Conservation (phyloP, 768 basidiomycete species). For the Hypholoma fasciculare region DNA sequence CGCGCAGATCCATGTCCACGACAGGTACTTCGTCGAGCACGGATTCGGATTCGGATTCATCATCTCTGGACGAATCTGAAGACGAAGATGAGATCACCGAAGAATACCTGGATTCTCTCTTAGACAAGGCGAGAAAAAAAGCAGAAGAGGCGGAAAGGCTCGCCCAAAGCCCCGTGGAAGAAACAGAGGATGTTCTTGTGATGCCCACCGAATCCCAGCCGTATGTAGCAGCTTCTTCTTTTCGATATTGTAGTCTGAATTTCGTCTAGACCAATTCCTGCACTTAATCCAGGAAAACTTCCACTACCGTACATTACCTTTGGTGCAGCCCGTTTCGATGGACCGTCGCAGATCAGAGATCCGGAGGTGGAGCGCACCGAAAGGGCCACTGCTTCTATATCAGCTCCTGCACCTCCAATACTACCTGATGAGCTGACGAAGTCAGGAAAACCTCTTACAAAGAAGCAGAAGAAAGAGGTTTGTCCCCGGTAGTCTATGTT, state of each 20-base stretch:
- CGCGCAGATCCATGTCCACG: conserved; percentile 6
- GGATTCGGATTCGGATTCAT: conserved; percentile 38
- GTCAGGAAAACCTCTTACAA: conserved; percentile 68
- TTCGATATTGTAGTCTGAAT: conserved; percentile 1
- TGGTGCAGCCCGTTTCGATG: conserved; percentile 39
- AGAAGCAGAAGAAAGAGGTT: conserved; percentile 72
- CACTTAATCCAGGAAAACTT: conserved; percentile 63
- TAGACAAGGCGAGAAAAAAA: conserved; percentile 61
- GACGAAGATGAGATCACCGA: conserved; percentile 50
- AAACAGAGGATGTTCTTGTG: conserved; percentile 56
- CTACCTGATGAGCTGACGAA: conserved; percentile 61
- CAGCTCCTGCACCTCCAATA: conserved; percentile 59
- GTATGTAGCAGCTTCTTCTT: conserved; percentile 25
- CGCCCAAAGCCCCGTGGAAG: conserved; percentile 13
- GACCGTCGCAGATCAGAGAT: conserved; percentile 53
- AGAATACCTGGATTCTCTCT: conserved; percentile 61
- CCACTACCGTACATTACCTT: conserved; percentile 67
- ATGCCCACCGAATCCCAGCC: conserved; percentile 37
- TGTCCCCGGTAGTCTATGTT: conserved; percentile 9
- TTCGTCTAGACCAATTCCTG: conserved; percentile 52
- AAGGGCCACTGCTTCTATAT: conserved; percentile 47
- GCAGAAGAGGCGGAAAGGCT: conserved; percentile 34
- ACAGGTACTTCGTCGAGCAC: conserved; percentile 18
- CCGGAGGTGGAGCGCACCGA: conserved; percentile 58
- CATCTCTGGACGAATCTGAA: conserved; percentile 35